Evolutionary conservation across 2,329 filamentous ascomycete species (phyloP), one percentile per base, ranked within the genome.

Genomic region (Neofusicoccum sp.): DNA sequence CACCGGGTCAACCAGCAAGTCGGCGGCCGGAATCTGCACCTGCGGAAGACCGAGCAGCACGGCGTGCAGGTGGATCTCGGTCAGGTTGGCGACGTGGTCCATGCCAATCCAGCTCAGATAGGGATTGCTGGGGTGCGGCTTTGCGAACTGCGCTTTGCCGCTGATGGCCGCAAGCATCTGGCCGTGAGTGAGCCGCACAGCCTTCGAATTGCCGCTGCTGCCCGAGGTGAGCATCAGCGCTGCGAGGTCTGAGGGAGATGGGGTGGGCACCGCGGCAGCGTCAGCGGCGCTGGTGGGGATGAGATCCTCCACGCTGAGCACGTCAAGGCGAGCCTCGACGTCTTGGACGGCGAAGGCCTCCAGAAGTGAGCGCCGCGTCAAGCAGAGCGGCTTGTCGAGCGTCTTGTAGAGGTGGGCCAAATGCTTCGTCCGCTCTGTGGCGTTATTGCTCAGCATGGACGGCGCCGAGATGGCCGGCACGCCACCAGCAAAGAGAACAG

Each of bases 51-150:
- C 75, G 2, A 76, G 65, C 31, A 63, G 72, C 60, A 85, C 68
- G 1, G 84, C 81, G n/a, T 79, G 78, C 0, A 87, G 68, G 66
- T 87, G 84, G 12, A 82, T 79, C 59, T 87, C 81, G 0, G 76
- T 72, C 4, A 87, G 70, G 65, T 72, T 79, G 0, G 80, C 84
- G 11, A 85, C 83, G 63, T 87, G 85, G 65, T 87, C 83, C 6
- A 85, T 71, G 0, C 77, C 77, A 12, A 84, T 78, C 82, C 82
- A 84, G 64, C 80, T 82, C 3, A 84, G 52, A 39, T 74, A 67
- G 2, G 50, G 39, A n/a, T 56, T 56, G 50, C 36, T 33, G 48
- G 34, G 54, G 43, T 52, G 65, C 12, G 33, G 43, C 14, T n/a
- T 33, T 36, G 59, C 37, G 1, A 63, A 45, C n/a, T 31, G 45